Evolutionary conservation across 2,329 filamentous ascomycete species (phyloP), one percentile per base, ranked within the genome.

Genomic region (Pseudogymnoascus sp.): DNA sequence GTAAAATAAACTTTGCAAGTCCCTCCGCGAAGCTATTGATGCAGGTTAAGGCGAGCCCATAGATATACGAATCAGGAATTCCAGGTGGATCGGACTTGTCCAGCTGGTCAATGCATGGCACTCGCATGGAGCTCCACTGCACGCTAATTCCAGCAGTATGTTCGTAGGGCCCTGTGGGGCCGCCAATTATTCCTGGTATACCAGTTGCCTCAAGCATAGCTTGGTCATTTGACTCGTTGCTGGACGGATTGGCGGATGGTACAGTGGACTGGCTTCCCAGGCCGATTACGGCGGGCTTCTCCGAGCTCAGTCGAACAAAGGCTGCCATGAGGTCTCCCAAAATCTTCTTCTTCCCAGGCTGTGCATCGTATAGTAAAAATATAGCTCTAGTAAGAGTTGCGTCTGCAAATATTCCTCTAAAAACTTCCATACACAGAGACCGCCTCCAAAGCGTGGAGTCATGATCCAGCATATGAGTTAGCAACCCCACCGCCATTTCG

Each of bases 61-160:
- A 97, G 7, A 96, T 83, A 71, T 99, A 99, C 0, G 95, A 96
- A 65, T 97, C 93, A 0, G 95, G 95, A 21, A 96, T 84, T 0
- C 79, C 70, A 3, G 93, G 92, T 0, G 93, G 83, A 59, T 96
- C 93, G 0, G 86, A 84, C 74, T 97, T 99, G 77, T 99, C 95
- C 19, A 97, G 83, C 67, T 96, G 91, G 70, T 99, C 95, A 65
- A 97, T 91, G 71, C 91, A 96, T 4, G 92, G 88, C 10, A 92
- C 89, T 60, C 91, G 85, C 65, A 96, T 84, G 11, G 88, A 84
- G 74, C 95, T 99, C 92, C 92, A 97, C 71, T 96, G 90, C 3
- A 83, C 86, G 75, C 92, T 96, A 71, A 99, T 93, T 7, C 91
- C 92, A 0, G 85, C 86, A 67, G 83, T 89, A 26, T 83, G 80